phyloP scores from a whole-genome alignment of 495 filamentous ascomycete genomes.

The Hyaloscypha finlandica region DNA sequence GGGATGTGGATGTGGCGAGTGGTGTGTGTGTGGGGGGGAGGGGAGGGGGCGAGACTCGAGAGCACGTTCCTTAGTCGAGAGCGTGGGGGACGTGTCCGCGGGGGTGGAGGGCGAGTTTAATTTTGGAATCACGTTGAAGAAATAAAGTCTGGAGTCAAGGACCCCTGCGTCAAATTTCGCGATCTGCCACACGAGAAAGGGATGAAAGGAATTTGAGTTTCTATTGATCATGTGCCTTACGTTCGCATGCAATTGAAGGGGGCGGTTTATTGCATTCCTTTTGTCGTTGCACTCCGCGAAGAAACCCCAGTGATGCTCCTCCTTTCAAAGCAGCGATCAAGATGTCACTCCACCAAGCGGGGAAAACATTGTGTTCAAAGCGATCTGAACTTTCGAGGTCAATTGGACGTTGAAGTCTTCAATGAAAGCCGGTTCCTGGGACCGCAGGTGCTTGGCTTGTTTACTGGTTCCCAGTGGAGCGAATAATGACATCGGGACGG shows the following conservation, averaged over 20 bases:
- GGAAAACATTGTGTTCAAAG: not conserved
- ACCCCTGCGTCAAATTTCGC: not conserved
- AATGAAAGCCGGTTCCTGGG: not conserved
- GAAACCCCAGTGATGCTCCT: not conserved
- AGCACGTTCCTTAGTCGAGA: not conserved
- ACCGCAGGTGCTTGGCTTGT: not conserved
- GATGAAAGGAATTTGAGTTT: not conserved
- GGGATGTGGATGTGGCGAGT: not conserved
- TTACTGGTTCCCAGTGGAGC: not conserved
- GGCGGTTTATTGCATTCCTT: slow-evolving; percentile 1
- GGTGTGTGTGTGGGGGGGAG: not conserved
- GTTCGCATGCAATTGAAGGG: not conserved
- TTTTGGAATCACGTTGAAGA: not conserved
- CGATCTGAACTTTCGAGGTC: not conserved
- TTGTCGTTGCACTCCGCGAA: not conserved
- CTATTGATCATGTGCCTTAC: not conserved
- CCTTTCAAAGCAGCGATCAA: not conserved
- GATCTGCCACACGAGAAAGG: not conserved
- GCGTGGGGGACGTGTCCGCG: not conserved
- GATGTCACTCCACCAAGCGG: not conserved
- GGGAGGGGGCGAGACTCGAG: too few species aligned
- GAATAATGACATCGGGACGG: not conserved
- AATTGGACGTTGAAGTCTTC: not conserved
- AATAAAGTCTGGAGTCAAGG: not conserved
- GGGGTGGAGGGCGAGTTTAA: not conserved